A percentile compares a stretch with the other conserved stretches of the same genome.
Evolutionary conservation across 306 rosid species (phyloP).

Genomic region (Trifolium pratense): DNA sequence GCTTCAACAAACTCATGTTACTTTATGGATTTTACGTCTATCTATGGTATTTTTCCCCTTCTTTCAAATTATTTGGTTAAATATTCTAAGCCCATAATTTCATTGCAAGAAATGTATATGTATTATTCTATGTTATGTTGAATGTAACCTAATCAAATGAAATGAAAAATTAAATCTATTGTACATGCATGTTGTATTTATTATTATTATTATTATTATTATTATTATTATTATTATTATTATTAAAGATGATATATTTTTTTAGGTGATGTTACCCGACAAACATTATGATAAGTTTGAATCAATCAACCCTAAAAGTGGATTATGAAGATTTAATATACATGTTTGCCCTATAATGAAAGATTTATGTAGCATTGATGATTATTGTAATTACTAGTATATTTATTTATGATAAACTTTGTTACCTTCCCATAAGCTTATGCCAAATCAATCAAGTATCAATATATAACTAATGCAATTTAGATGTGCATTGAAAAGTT

Average conservation of each 20-base stretch:
- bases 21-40: conserved; percentile 41
- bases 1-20: conserved; percentile 49
- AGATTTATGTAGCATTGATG: neutral
- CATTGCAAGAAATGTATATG: neutral
- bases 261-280: too few relatives aligned
- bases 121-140: neutral
- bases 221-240: too few relatives aligned
- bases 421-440: neutral
- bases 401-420: too few relatives aligned
- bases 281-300: neutral
- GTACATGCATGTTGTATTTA: too few relatives aligned
- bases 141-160: conserved; percentile 7
- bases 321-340: too few relatives aligned
- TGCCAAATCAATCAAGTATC: too few relatives aligned
- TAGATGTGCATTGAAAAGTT: neutral
- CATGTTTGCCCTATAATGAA: neutral
- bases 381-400: too few relatives aligned
- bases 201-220: too few relatives aligned
- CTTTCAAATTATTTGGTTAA: conserved; percentile 27
- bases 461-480: neutral
- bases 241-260: too few relatives aligned
- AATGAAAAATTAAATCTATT: conserved; percentile 11
- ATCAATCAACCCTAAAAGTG: neutral
- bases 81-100: conserved; percentile 20
- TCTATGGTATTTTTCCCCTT: neutral